These are phyloP conservation scores for Nepenthes gracilis DNA, from an alignment of 148 eudicot genomes.

Conservation along the genomic window DNA sequence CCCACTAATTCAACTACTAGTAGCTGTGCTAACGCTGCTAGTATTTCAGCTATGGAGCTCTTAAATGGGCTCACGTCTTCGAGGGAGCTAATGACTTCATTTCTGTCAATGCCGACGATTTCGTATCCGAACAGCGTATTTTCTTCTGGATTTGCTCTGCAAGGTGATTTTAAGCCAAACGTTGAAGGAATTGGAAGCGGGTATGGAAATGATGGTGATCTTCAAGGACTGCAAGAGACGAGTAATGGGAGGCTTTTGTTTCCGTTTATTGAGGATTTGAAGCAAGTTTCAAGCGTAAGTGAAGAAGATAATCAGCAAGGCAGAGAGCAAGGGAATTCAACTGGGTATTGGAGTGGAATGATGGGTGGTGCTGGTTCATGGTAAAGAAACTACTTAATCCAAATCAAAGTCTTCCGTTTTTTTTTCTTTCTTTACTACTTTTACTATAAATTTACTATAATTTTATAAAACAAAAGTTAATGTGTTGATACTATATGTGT, in stretches of 20 bases:
- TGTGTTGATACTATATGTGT: too few species aligned
- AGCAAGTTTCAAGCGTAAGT: background rate
- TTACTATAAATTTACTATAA: too few species aligned
- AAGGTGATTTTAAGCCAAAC: slow-evolving; percentile 19
- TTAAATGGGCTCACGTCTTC: slow-evolving; percentile 12
- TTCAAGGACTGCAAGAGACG: slow-evolving; percentile 13
- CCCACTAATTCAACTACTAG: background rate
- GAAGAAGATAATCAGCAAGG: slow-evolving; percentile 12
- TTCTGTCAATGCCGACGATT: slow-evolving; percentile 11
- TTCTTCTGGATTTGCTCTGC: slow-evolving; percentile 11
- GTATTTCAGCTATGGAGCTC: slow-evolving; percentile 20
- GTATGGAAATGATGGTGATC: too few species aligned
- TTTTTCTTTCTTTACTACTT: too few species aligned
- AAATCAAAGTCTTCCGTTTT: too few species aligned
- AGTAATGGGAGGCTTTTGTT: slow-evolving; percentile 19
- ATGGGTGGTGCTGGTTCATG: slow-evolving; percentile 33
- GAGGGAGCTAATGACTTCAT: slow-evolving; percentile 14
- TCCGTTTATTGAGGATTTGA: slow-evolving; percentile 32
- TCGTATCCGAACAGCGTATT: slow-evolving; percentile 5
- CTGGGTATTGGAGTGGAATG: slow-evolving; percentile 41
- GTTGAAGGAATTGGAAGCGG: slow-evolving; percentile 25
- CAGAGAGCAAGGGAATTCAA: slow-evolving; percentile 18
- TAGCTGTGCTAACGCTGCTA: too few species aligned
- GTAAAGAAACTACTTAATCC: slow-evolving; percentile 6
- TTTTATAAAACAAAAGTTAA: too few species aligned